Conservation (phyloP, 2,329 filamentous ascomycete species). For the Fusarium bactridioides region DNA sequence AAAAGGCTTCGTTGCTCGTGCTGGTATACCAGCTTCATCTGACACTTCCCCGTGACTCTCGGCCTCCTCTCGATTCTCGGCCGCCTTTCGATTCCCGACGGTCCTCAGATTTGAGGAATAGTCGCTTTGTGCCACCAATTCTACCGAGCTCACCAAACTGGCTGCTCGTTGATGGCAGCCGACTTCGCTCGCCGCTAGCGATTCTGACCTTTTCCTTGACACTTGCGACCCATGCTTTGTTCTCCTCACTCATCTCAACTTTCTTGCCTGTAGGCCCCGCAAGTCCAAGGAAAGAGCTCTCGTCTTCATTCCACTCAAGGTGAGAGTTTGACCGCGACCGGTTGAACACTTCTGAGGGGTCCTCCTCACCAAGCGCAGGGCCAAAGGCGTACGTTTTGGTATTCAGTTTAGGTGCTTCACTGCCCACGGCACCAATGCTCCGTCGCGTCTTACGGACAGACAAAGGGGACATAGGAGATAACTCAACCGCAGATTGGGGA, state of each 20-base stretch:
- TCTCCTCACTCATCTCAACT: slow-evolving; percentile 74
- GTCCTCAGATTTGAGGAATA: slow-evolving; percentile 61
- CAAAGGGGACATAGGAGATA: slow-evolving; percentile 57
- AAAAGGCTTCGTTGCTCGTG: slow-evolving; percentile 10
- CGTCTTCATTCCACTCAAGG: slow-evolving; percentile 66
- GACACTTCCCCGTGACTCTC: slow-evolving; percentile 31
- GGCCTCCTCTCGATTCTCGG: slow-evolving; percentile 20
- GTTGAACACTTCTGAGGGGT: slow-evolving; percentile 55
- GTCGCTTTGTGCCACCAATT: slow-evolving; percentile 75
- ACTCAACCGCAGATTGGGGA: slow-evolving; percentile 51
- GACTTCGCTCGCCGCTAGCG: slow-evolving; percentile 66
- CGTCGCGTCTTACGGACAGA: slow-evolving; percentile 63
- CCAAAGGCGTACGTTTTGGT: slow-evolving; percentile 55
- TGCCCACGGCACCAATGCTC: slow-evolving; percentile 49
- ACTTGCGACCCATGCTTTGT: slow-evolving; percentile 81
- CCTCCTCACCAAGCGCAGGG: slow-evolving; percentile 47
- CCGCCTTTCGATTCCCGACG: slow-evolving; percentile 32
- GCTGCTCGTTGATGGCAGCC: slow-evolving; percentile 40
- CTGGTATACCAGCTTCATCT: slow-evolving; percentile 18
- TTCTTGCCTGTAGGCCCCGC: slow-evolving; percentile 74
- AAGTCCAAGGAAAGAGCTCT: slow-evolving; percentile 68
- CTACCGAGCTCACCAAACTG: slow-evolving; percentile 75
- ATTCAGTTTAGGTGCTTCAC: slow-evolving; percentile 44
- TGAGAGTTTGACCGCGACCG: slow-evolving; percentile 62
- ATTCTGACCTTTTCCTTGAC: slow-evolving; percentile 82